These are phyloP conservation scores for Acacia pycnantha DNA, from an alignment of 331 rosid species.

Conservation along the genomic window DNA sequence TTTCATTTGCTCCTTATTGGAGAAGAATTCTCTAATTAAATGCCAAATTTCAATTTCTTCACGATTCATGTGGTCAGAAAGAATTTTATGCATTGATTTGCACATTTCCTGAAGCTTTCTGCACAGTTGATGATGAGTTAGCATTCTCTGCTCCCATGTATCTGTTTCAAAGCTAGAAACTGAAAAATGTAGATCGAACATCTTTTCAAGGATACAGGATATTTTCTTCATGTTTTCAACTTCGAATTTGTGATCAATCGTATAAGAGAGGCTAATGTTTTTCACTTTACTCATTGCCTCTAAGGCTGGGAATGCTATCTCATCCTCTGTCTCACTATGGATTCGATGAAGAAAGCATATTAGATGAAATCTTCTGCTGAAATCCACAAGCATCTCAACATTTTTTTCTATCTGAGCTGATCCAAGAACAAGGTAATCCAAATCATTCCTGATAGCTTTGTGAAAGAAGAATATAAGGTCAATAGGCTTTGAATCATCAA, in stretches of 20 bases:
- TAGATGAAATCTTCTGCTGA: slow-evolving; percentile 62
- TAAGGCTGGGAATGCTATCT: slow-evolving; percentile 90
- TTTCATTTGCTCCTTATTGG: slow-evolving; percentile 74
- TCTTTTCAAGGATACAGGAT: slow-evolving; percentile 64
- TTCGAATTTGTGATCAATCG: slow-evolving; percentile 80
- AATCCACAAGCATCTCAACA: slow-evolving; percentile 52
- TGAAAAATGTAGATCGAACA: slow-evolving; percentile 52
- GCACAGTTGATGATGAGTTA: slow-evolving; percentile 50
- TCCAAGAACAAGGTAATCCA: slow-evolving; percentile 78
- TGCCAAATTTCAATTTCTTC: slow-evolving; percentile 93
- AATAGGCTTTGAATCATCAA: slow-evolving; percentile 66
- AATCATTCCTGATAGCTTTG: slow-evolving; percentile 89
- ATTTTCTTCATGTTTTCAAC: slow-evolving; percentile 55
- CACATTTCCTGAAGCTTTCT: slow-evolving; percentile 68
- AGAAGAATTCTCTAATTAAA: slow-evolving; percentile 63
- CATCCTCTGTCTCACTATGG: slow-evolving; percentile 90
- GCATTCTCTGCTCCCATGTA: slow-evolving; percentile 39
- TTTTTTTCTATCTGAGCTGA: slow-evolving; percentile 74
- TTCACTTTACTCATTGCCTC: slow-evolving; percentile 71
- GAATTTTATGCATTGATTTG: slow-evolving; percentile 62
- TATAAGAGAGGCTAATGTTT: slow-evolving; percentile 85
- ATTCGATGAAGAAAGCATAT: slow-evolving; percentile 67
- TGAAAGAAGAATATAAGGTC: slow-evolving; percentile 83
- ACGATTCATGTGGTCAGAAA: slow-evolving; percentile 62
- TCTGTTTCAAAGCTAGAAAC: slow-evolving; percentile 40